These are phyloP conservation scores for Sextonia rubra DNA, from an alignment of 164 flowering plant genomes.

Conservation along the genomic window DNA sequence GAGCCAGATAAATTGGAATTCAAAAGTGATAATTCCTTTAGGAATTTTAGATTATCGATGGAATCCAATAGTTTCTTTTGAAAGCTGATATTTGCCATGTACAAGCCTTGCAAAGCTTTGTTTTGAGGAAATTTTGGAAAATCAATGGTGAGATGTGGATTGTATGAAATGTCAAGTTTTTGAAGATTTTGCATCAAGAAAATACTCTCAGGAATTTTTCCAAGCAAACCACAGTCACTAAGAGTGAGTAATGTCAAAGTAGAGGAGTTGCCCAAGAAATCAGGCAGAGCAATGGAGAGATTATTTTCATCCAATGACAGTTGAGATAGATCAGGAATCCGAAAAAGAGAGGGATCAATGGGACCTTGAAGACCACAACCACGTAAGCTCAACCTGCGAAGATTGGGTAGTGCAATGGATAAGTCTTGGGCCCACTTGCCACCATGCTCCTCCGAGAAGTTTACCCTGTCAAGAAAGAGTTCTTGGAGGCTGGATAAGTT, in stretches of 20 bases:
- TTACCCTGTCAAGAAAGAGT: too few species aligned
- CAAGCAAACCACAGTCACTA: slow-evolving; percentile 11
- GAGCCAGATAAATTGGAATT: not conserved
- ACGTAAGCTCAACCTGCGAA: slow-evolving; percentile 25
- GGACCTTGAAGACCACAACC: slow-evolving; percentile 27
- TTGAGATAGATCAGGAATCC: slow-evolving; percentile 13
- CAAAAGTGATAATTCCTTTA: not conserved
- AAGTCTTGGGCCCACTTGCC: too few species aligned
- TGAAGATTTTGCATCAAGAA: slow-evolving; percentile 20
- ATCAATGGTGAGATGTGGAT: slow-evolving; percentile 19
- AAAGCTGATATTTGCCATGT: not conserved
- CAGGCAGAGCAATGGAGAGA: slow-evolving; percentile 21
- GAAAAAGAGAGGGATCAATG: slow-evolving; percentile 20
- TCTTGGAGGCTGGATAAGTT: too few species aligned
- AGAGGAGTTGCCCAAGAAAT: slow-evolving; percentile 16
- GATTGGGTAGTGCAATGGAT: slow-evolving; percentile 27
- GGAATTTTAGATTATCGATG: not conserved
- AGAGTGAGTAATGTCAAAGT: slow-evolving; percentile 22
- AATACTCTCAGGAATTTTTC: slow-evolving; percentile 27
- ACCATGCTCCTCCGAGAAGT: too few species aligned
- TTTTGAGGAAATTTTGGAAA: slow-evolving; percentile 11
- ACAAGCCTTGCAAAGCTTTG: not conserved
- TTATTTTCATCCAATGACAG: slow-evolving; percentile 16
- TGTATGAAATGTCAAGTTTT: slow-evolving; percentile 23
- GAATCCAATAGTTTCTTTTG: not conserved